These are phyloP conservation scores for Quercus phellos DNA, from an alignment of 331 rosid species.

Conservation along the genomic window DNA sequence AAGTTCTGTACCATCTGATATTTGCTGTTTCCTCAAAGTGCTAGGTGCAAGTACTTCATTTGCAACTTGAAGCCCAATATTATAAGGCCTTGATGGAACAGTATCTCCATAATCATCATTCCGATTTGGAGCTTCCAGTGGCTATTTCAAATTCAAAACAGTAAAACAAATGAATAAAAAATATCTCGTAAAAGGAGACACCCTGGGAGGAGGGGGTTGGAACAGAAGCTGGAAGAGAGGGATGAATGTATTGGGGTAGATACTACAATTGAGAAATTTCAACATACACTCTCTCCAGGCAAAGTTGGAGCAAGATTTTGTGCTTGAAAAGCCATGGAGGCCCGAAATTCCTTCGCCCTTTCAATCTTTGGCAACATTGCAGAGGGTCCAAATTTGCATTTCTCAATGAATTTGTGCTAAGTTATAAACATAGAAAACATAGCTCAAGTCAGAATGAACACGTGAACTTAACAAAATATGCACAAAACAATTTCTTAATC, in stretches of 20 bases:
- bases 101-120: constrained; percentile 87
- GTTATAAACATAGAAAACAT: constrained; percentile 11
- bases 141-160: constrained; percentile 42
- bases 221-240: neutral
- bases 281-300: constrained; percentile 56
- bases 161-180: constrained; percentile 6
- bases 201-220: constrained; percentile 1
- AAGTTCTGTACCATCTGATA: constrained; percentile 33
- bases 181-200: neutral
- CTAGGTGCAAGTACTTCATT: constrained; percentile 40
- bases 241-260: neutral
- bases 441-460: constrained; percentile 27
- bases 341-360: constrained; percentile 78
- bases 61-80: constrained; percentile 39
- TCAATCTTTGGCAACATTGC: constrained; percentile 79
- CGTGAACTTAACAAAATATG: constrained; percentile 15
- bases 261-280: neutral
- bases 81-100: constrained; percentile 66
- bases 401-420: constrained; percentile 93
- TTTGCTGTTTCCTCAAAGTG: constrained; percentile 43
- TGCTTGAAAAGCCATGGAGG: constrained; percentile 66
- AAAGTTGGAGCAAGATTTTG: constrained; percentile 52
- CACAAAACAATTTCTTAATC: neutral
- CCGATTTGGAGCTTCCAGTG: constrained; percentile 37
- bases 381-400: constrained; percentile 77